These are phyloP conservation scores for Gomphus bonarii DNA, from an alignment of 1,284 basidiomycete genomes.

Conservation along the genomic window DNA sequence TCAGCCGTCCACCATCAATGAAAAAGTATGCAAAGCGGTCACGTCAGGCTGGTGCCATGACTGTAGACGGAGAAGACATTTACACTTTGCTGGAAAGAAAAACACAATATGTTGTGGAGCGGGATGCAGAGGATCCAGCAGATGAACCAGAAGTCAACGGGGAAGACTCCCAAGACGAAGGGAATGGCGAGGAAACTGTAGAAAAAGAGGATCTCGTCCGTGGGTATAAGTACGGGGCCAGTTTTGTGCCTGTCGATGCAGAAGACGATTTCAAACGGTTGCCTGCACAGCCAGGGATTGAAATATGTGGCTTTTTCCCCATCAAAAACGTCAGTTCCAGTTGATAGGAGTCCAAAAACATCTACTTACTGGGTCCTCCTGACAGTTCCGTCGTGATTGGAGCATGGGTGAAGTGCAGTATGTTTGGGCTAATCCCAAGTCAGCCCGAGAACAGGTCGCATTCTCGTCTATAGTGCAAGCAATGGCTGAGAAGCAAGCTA, in stretches of 20 bases:
- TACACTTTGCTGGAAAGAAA: conserved; percentile 5
- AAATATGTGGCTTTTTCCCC: conserved; percentile 80
- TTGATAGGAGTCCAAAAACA: not conserved
- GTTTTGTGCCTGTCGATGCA: conserved; percentile 78
- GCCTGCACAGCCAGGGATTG: conserved; percentile 71
- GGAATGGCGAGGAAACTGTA: conserved; percentile 32
- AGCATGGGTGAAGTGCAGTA: conserved; percentile 84
- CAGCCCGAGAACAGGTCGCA: conserved; percentile 67
- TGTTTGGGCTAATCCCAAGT: conserved; percentile 68
- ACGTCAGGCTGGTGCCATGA: conserved; percentile 19
- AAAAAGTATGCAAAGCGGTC: conserved; percentile 60
- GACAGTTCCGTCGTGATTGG: conserved; percentile 69
- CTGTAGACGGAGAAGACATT: conserved; percentile 14
- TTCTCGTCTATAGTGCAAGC: conserved; percentile 82
- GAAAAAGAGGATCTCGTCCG: conserved; percentile 67
- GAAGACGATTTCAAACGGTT: conserved; percentile 63
- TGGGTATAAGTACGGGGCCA: conserved; percentile 90
- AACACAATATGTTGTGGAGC: conserved; percentile 21
- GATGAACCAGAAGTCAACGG: not conserved
- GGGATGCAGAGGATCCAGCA: conserved; percentile 22
- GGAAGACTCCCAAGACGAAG: conserved; percentile 15
- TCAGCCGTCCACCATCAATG: conserved; percentile 66
- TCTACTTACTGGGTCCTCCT: not conserved
- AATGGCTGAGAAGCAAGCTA: conserved; percentile 54
- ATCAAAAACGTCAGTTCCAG: conserved; percentile 42